Evolutionary conservation across 1,284 basidiomycete genomes (phyloP), one percentile per base, ranked within the genome.

Genomic region (Irpex rosettiformis): DNA sequence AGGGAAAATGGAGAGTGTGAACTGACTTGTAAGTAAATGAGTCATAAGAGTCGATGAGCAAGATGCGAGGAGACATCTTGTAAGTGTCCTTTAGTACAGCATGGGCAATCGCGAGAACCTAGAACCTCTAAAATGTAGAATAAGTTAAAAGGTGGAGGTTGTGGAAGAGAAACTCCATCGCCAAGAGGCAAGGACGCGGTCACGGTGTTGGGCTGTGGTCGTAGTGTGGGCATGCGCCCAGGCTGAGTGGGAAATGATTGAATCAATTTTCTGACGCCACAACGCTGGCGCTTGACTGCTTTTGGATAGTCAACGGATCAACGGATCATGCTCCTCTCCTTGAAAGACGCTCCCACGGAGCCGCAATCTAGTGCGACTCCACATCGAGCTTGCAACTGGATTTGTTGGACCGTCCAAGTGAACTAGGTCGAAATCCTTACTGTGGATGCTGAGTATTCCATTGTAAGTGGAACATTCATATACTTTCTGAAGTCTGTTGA

Each of bases 21-120:
- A 78, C 86, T 58, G 59, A 91, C 89, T 93, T 94, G 80, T 84
- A 82, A 6, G 91, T 90, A 73, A 93, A 94, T 0, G 91, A 93
- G 71, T 94, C 92, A 64, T 93, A 91, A 3, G 89, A 91, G 69
- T 93, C 91, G 42, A 94, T 79, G 49, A 94, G 76, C 30, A 93
- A 76, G 42, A 92, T 75, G 37, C 70, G 67, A 54, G 72, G 67
- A 29, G 55, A 42, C 58, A 59, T 56, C 21, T 24, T 55, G 52
- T 4, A 16, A n/a, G n/a, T n/a, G n/a, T n/a, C 27, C 16, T n/a
- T 18, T 45, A 22, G 43, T 18, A n/a, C 7, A 51, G 48, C 48
- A 28, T 51, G 25, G 22, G 25, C 48, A 6, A 29, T 8, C n/a
- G n/a, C 18, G 21, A 29, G 27, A 51, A 28, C 48, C 48, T n/a